These are phyloP conservation scores for Populus tomentosa DNA, from an alignment of 441 rosid genomes.

Conservation along the genomic window DNA sequence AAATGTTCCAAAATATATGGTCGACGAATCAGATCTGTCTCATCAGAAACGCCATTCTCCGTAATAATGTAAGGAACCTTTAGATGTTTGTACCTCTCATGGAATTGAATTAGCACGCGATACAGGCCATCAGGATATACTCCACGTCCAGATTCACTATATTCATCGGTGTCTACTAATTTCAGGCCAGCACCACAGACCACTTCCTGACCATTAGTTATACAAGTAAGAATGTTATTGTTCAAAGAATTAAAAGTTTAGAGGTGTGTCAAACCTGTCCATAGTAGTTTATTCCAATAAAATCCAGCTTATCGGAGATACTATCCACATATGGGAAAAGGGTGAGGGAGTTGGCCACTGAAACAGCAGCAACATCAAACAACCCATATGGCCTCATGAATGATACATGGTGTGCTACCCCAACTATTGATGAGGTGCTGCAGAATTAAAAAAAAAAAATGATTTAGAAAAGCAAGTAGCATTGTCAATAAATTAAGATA, in stretches of 20 bases:
- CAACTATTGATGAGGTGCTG: constrained; percentile 53
- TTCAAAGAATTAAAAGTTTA: neutral
- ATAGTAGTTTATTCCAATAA: constrained; percentile 88
- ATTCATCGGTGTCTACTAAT: constrained; percentile 89
- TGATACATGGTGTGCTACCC: constrained; percentile 90
- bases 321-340: constrained; percentile 70
- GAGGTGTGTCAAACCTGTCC: constrained; percentile 63
- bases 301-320: constrained; percentile 71
- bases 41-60: constrained; percentile 91
- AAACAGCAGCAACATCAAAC: constrained; percentile 83
- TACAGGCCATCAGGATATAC: constrained; percentile 92
- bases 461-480: neutral
- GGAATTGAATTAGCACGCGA: constrained; percentile 69
- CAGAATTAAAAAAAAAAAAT: constrained; percentile 17
- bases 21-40: constrained; percentile 75
- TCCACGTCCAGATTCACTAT: constrained; percentile 98
- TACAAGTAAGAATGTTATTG: constrained; percentile 6
- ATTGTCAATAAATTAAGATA: neutral
- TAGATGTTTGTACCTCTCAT: constrained; percentile 78
- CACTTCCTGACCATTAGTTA: constrained; percentile 61
- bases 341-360: constrained; percentile 71
- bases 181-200: constrained; percentile 71
- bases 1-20: constrained; percentile 94
- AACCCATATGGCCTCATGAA: constrained; percentile 89
- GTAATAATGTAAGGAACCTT: constrained; percentile 75